Evolutionary conservation across 768 basidiomycete species (phyloP), one percentile per base, ranked within the genome.

Genomic region (Gloeophyllum trabeum): DNA sequence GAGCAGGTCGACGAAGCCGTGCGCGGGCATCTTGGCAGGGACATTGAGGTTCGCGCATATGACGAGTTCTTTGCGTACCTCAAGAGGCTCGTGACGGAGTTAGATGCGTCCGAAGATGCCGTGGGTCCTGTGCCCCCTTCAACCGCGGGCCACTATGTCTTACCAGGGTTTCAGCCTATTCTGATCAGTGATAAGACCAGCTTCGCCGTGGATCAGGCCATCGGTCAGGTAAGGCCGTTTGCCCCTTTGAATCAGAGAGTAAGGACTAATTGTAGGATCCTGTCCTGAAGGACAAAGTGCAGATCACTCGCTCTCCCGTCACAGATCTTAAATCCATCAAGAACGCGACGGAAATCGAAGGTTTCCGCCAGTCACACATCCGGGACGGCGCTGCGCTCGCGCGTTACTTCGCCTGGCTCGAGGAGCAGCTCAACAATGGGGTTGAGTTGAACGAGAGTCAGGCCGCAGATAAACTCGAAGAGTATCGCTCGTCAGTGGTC

Each of bases 391-490:
- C 72, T 1, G 93, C 93, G 1, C 67, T 98, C 37, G 78, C 75
- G 5, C 73, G 81, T 12, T 99, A 98, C 62, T 97, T 97, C 51
- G 71, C 90, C 0, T 99, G 94, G 96, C 68, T 99, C 1, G 91
- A 98, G 59, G 84, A 91, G 47, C 73, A 81, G 48, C 65, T 98
- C 14, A 58, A 70, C 3, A 62, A 69, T 5, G 86, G 79, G 0
- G 66, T 63, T 14, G 69, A 66, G 44, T 46, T 93, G 45, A 80
- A 71, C 32, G 94, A 99, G 58, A 79, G 79, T 48, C 72, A 90
- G 46, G 94, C 75, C 10, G 82, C 92, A 1, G 74, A 77, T 50
- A 65, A 79, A 51, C 67, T 99, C 39, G 84, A 91, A 62, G 63
- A 75, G 50, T 96, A 73, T 51, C 68, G 94, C 61, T 76, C 77